These are phyloP conservation scores for Salix arbutifolia DNA, from an alignment of 345 rosid species.

Conservation along the genomic window DNA sequence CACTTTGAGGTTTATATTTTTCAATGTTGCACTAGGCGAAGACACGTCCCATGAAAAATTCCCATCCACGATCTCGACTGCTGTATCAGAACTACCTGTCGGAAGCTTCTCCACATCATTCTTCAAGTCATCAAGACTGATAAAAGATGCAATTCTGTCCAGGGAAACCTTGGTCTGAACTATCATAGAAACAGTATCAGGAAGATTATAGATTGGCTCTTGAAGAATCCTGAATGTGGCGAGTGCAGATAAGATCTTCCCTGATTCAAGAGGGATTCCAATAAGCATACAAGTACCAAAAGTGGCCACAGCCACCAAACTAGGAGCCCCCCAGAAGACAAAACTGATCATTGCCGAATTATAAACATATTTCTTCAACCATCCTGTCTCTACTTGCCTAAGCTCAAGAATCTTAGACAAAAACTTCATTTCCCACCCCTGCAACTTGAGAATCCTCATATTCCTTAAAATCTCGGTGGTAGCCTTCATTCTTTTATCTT, in stretches of 20 bases:
- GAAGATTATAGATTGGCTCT: conserved; percentile 27
- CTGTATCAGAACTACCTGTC: conserved; percentile 17
- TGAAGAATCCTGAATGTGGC: conserved; percentile 35
- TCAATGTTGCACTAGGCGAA: conserved; percentile 20
- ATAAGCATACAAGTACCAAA: conserved; percentile 33
- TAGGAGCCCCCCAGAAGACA: conserved; percentile 27
- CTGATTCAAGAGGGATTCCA: conserved; percentile 27
- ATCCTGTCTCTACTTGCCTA: conserved; percentile 22
- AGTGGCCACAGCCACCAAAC: conserved; percentile 21
- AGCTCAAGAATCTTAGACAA: conserved; percentile 29
- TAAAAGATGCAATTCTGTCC: conserved; percentile 28
- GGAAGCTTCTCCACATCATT: conserved; percentile 24
- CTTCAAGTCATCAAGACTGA: conserved; percentile 30
- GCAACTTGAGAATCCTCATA: conserved; percentile 39
- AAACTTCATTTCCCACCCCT: conserved; percentile 42
- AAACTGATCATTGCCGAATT: conserved; percentile 11
- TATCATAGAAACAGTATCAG: conserved; percentile 29
- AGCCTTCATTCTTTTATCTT: conserved; percentile 33
- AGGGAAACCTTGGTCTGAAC: conserved; percentile 37
- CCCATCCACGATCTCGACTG: conserved; percentile 27
- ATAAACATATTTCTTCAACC: conserved; percentile 32
- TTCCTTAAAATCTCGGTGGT: conserved; percentile 29
- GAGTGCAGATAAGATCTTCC: conserved; percentile 36
- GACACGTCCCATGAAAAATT: conserved; percentile 32
- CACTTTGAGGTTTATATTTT: conserved; percentile 25